Percentiles rank a stretch among this genome's conserved stretches.
phyloP scores from a whole-genome alignment of 1,284 basidiomycete species.

The Mycena citricolor region DNA sequence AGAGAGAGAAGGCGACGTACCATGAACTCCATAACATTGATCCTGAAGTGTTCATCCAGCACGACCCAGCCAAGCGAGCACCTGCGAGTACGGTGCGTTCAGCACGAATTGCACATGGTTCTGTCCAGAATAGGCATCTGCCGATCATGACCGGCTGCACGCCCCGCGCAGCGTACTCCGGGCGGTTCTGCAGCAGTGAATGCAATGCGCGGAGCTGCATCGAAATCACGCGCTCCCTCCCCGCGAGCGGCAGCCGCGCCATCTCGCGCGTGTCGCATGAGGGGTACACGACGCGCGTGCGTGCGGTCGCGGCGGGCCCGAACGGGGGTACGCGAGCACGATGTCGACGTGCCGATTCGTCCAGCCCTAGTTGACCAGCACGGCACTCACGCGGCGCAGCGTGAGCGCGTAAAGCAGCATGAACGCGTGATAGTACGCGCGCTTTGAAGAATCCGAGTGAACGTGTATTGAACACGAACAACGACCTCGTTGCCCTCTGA shows the following conservation, averaged over 20 bases:
- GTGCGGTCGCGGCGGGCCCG: constrained; percentile 29
- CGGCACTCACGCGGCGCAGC: constrained; percentile 73
- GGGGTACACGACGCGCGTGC: constrained; percentile 74
- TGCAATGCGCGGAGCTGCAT: constrained; percentile 77
- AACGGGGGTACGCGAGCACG: constrained; percentile 46
- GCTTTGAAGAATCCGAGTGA: too few species aligned
- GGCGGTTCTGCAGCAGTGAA: constrained; percentile 57
- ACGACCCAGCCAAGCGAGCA: too few species aligned
- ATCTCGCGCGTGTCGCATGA: constrained; percentile 88
- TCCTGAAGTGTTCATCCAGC: too few species aligned
- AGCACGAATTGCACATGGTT: too few species aligned
- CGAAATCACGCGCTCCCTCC: constrained; percentile 64
- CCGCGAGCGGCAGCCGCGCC: constrained; percentile 58
- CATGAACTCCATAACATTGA: too few species aligned
- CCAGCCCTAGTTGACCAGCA: constrained; percentile 97
- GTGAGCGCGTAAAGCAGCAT: constrained; percentile 81
- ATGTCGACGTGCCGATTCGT: constrained; percentile 83
- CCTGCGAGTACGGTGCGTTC: too few species aligned
- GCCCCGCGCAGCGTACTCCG: constrained; percentile 47
- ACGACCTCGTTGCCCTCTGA: too few species aligned
- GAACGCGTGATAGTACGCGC: constrained; percentile 87
- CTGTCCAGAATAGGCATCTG: too few species aligned
- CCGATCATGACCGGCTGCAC: constrained; percentile 78
- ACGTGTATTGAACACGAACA: too few species aligned
- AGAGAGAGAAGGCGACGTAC: too few species aligned